phyloP scores from a whole-genome alignment of 2,329 filamentous ascomycete species.

The Diaporthe destruens region DNA sequence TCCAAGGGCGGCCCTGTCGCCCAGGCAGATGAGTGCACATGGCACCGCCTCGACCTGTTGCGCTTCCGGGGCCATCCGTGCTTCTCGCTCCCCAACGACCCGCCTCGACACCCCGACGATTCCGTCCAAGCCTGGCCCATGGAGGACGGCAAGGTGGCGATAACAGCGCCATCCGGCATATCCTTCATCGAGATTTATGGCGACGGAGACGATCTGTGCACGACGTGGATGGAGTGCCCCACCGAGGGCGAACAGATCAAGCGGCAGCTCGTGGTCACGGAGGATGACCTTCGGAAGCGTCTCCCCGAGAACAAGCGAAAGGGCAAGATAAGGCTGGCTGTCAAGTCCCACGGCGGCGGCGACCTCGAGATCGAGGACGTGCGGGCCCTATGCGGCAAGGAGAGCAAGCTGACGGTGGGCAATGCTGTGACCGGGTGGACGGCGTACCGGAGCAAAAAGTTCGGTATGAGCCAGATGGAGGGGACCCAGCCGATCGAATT shows the following conservation, averaged over 20 bases:
- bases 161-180: conserved; percentile 84
- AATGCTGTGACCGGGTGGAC: conserved; percentile 70
- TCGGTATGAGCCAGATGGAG: conserved; percentile 80
- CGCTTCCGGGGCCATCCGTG: conserved; percentile 92
- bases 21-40: conserved; percentile 85
- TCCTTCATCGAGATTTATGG: conserved; percentile 86
- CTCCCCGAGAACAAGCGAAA: conserved; percentile 81
- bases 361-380: conserved; percentile 84
- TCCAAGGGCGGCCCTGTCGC: conserved; percentile 82
- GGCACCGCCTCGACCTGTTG: conserved; percentile 90
- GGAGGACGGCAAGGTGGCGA: conserved; percentile 79
- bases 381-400: conserved; percentile 76
- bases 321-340: conserved; percentile 75
- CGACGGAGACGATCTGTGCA: conserved; percentile 85
- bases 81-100: conserved; percentile 86
- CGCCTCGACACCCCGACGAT: conserved; percentile 72
- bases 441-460: conserved; percentile 80
- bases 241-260: conserved; percentile 59
- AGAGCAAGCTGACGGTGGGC: conserved; percentile 79
- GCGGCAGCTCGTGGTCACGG: conserved; percentile 79
- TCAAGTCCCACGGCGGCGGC: conserved; percentile 83
- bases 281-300: conserved; percentile 78
- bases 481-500: conserved; percentile 78
- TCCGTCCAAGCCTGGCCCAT: conserved; percentile 90
- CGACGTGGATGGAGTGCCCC: conserved; percentile 84